These are phyloP conservation scores for Begonia loranthoides DNA, from an alignment of 306 rosid species.

Conservation along the genomic window DNA sequence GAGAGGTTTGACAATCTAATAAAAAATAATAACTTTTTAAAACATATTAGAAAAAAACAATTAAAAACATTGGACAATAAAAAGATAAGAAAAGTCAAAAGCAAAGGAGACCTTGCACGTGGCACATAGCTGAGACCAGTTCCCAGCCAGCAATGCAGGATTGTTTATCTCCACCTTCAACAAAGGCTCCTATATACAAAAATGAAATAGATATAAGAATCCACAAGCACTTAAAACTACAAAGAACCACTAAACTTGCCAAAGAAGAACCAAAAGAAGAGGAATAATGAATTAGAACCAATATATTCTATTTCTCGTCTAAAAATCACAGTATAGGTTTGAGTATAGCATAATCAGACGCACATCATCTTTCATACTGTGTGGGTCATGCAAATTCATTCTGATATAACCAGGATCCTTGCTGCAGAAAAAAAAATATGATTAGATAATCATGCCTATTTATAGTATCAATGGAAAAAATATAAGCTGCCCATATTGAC, in stretches of 20 bases:
- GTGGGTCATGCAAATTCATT: conserved; percentile 43
- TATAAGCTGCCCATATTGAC: too few relatives aligned
- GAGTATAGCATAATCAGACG: conserved; percentile 13
- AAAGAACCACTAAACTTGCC: too few relatives aligned
- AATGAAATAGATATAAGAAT: not conserved
- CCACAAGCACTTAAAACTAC: not conserved
- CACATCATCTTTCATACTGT: conserved; percentile 81
- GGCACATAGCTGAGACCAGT: conserved; percentile 76
- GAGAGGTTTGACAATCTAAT: conserved; percentile 96
- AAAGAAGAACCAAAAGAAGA: too few relatives aligned
- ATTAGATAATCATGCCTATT: not conserved
- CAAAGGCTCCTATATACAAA: conserved; percentile 58
- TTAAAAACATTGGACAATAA: conserved; percentile 1
- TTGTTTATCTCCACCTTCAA: conserved; percentile 79
- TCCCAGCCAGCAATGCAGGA: conserved; percentile 92
- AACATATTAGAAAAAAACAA: conserved; percentile 1
- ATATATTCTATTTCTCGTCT: conserved; percentile 1
- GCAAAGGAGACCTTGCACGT: conserved; percentile 65
- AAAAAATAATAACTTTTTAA: not conserved
- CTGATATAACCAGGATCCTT: conserved; percentile 96
- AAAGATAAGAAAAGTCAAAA: conserved; percentile 10
- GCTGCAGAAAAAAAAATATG: conserved; percentile 32
- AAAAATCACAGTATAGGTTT: not conserved
- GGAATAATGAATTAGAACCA: too few relatives aligned
- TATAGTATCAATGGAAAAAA: too few relatives aligned